Conservation (phyloP, 2,329 filamentous ascomycete species). For the Cordyceps cateniannulata region DNA sequence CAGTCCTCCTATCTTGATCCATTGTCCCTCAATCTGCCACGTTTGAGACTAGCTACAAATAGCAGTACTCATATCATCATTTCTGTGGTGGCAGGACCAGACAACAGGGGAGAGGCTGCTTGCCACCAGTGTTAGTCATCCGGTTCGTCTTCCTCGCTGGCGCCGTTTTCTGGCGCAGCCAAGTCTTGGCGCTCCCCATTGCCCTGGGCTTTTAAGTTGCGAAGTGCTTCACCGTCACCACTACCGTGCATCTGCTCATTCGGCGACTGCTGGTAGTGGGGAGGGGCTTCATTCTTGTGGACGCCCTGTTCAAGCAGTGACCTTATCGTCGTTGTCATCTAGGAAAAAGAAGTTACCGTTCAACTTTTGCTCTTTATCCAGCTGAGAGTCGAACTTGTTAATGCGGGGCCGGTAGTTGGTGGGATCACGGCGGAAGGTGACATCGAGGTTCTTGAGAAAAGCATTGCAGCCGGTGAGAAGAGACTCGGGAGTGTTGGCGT, state of each 20-base stretch:
- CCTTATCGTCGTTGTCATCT: conserved; percentile 58
- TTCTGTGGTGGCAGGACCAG: conserved; percentile 46
- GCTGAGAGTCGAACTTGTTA: conserved; percentile 93
- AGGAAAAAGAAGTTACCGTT: conserved; percentile 97
- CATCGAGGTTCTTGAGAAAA: conserved; percentile 93
- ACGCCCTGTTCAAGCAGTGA: conserved; percentile 54
- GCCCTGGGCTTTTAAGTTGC: not conserved
- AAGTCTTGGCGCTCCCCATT: conserved; percentile 18
- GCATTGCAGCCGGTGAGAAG: conserved; percentile 92
- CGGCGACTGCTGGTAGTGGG: conserved; percentile 21
- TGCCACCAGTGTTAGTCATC: conserved; percentile 54
- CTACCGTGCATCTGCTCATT: conserved; percentile 7
- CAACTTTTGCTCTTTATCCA: conserved; percentile 96
- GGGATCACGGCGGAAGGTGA: conserved; percentile 97
- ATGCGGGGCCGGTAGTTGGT: conserved; percentile 95
- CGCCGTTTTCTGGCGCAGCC: conserved; percentile 40
- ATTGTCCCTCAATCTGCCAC: conserved; percentile 50
- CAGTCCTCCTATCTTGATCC: conserved; percentile 57
- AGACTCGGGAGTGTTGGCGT: conserved; percentile 84
- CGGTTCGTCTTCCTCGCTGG: conserved; percentile 59
- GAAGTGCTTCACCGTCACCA: conserved; percentile 1
- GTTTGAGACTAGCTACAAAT: not conserved
- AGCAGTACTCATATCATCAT: not conserved
- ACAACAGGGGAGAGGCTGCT: conserved; percentile 60
- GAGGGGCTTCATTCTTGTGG: conserved; percentile 26